Conservation (phyloP, 805 yeast genomes). For the Yarrowia osloensis region DNA sequence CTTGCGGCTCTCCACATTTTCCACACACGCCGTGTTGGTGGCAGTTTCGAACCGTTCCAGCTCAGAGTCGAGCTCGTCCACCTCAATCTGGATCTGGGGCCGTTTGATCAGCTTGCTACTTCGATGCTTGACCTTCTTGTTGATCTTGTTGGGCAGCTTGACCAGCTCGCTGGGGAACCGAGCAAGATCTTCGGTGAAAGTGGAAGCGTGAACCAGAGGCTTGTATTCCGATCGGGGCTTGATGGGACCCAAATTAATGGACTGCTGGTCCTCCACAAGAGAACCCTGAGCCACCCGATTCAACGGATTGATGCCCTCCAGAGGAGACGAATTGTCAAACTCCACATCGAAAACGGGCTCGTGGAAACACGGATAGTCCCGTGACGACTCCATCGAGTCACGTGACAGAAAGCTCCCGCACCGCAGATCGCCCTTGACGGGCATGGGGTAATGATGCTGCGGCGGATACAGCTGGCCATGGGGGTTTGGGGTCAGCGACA, state of each 20-base stretch:
- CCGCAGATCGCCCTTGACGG: neutral
- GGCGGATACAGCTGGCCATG: neutral
- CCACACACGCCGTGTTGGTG: constrained; percentile 1
- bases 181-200: neutral
- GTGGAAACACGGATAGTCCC: constrained; percentile 10
- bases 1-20: neutral
- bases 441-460: constrained; percentile 15
- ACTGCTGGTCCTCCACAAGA: neutral
- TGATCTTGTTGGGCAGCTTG: constrained; percentile 15
- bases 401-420: neutral
- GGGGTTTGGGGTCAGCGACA: neutral
- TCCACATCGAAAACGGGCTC: constrained; percentile 5
- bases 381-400: neutral
- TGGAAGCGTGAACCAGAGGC: neutral
- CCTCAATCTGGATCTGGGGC: neutral
- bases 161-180: constrained; percentile 10
- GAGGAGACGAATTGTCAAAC: constrained; percentile 7
- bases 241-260: constrained; percentile 3
- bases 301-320: constrained; percentile 7
- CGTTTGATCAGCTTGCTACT: neutral
- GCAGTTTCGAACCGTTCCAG: constrained; percentile 19
- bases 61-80: neutral
- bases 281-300: neutral
- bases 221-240: neutral
- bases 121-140: constrained; percentile 4